Base-by-base conservation (phyloP, 306 rosid genomes). In the Cicer arietinum region DNA sequence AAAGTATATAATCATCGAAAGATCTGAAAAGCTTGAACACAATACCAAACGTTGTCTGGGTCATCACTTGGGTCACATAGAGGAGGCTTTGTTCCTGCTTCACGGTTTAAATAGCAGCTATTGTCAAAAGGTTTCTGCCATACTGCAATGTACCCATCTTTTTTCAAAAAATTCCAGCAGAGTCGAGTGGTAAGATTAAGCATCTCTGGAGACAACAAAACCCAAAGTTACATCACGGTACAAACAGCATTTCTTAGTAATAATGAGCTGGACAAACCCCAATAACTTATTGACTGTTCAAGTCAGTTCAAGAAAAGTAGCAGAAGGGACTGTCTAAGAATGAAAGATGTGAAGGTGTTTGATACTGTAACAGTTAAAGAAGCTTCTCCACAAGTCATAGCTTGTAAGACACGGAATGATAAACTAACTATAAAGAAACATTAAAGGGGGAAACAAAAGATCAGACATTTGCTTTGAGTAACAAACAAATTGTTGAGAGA, bases 121-220 rank as follows among this genome's bases (percentile, higher is more conserved):
- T 90, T 94, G 80, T 90, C 81, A 64, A 76, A 18, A 11, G 97
- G 93, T 78, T 94, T 94, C 87, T 77, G 86, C 97, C 97, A 94
- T 77, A 94, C 35, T 59, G 98, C 98, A 78, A 86, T 78, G 81
- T 94, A 94, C 37, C 96, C 96, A 76, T 91, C 93, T 74, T 88
- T 94, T 78, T 90, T 88, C 80, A 94, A 82, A 60, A 91, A 90
- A 13, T 86, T 81, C 98, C 98, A 94, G 88, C 98, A 94, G 51
- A 94, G 97, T 40, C 90, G 92, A 56, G 86, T 79, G 17, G 96
- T 94, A 50, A 94, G 94, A 80, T 90, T 90, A 61, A 94, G 89
- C 98, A 94, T 94, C 84, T 88, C 98, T 94, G 97, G 44, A 53
- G 65, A 80, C 9, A 75, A 69, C 72, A 57, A 67, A 70, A 22